Base-by-base conservation (phyloP, 2,329 filamentous ascomycete species). In the Fusarium chlamydosporum region DNA sequence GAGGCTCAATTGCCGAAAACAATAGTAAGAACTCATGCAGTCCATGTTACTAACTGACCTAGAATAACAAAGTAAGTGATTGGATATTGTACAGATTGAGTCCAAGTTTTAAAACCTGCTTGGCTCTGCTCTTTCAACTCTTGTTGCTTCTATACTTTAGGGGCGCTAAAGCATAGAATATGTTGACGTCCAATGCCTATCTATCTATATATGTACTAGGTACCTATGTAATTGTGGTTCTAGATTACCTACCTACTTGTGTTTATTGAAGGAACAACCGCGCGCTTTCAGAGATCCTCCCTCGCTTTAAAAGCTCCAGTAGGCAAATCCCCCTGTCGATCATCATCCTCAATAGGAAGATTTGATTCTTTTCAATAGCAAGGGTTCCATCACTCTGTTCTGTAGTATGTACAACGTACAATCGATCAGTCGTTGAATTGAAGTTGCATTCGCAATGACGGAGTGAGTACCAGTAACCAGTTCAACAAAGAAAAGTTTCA, bases 291-390 rank as follows among this genome's bases (percentile, higher is more conserved):
- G 13, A 9, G 12, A 58, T 46, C 29, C 4, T 26, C 33, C n/a
- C 15, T 27, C 23, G 13, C 38, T 23, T 23, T 6, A 23, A 6
- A 50, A 31, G 27, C 31, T 58, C 48, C 9, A 52, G 41, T 42
- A 29, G 45, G 52, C 13, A 55, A 55, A 34, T 46, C 42, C 66
- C 64, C 62, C 62, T 73, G 70, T 41, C 65, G 68, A 72, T 72
- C 70, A 57, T 40, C 38, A 35, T 35, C 50, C 65, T 15, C 35
- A 38, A 55, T 34, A 20, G 68, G 46, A 46, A 48, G 37, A 16
- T 16, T 29, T 29, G 41, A 13, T 42, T 54, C 23, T n/a, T 15
- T 7, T n/a, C 13, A 33, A 20, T 8, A n/a, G 27, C 50, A 57
- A 46, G 64, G 62, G 33, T 34, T 38, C 12, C 34, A 38, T 42